phyloP scores from a whole-genome alignment of 148 eudicot species.

The Spergularia marina region DNA sequence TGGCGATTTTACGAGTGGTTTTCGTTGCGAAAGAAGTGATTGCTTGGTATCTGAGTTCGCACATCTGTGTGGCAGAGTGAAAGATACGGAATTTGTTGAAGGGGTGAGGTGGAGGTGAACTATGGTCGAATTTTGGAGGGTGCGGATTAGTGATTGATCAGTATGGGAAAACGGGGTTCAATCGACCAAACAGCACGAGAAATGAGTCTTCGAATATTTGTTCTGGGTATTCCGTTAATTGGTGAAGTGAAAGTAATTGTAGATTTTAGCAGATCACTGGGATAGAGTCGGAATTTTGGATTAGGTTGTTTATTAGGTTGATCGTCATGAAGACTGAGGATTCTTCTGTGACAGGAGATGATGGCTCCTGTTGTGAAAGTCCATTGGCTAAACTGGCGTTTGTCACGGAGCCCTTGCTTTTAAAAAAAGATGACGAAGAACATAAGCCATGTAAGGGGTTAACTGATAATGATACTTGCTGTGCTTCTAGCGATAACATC shows the following conservation, averaged over 20 bases:
- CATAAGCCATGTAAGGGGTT: constrained; percentile 7
- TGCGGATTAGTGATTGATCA: constrained; percentile 9
- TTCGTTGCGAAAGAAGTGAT: background rate
- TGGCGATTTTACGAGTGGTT: background rate
- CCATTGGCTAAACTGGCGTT: constrained; percentile 24
- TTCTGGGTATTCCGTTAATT: constrained; percentile 32
- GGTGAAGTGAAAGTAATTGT: constrained; percentile 35
- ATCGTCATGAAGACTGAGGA: constrained; percentile 34
- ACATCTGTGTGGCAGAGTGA: background rate
- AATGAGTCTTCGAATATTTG: constrained; percentile 32
- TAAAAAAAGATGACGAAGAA: constrained; percentile 27
- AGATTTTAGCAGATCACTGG: constrained; percentile 32
- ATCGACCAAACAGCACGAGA: constrained; percentile 31
- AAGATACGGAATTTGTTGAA: background rate
- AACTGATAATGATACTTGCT: constrained; percentile 27
- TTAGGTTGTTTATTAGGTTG: constrained; percentile 26
- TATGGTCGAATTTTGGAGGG: constrained; percentile 5
- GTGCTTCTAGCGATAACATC: constrained; percentile 25
- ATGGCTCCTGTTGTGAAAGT: constrained; percentile 29
- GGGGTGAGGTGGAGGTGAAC: background rate
- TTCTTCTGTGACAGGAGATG: constrained; percentile 28
- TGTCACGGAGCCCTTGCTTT: constrained; percentile 21
- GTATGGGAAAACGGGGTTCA: constrained; percentile 24
- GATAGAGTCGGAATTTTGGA: constrained; percentile 24
- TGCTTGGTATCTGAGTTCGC: too few relatives aligned